These are phyloP conservation scores for Ophiocordyceps polyrhachis-furcata DNA, from an alignment of 2,329 filamentous ascomycete species.

Conservation along the genomic window DNA sequence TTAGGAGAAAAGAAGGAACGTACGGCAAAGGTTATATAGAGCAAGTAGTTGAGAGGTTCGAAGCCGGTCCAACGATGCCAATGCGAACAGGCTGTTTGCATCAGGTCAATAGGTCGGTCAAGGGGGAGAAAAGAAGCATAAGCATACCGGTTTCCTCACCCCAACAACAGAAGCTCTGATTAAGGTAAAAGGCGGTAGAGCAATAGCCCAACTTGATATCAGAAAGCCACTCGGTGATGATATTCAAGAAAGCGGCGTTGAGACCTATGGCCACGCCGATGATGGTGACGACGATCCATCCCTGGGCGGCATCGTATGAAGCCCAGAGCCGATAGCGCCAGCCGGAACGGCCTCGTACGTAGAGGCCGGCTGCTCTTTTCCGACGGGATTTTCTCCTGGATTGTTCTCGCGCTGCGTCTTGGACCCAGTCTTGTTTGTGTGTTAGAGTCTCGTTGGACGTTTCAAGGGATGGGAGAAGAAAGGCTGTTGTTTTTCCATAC, in stretches of 20 bases:
- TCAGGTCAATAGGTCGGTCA: too few relatives aligned
- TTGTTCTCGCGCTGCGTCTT: conserved; percentile 86
- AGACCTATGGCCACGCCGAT: conserved; percentile 85
- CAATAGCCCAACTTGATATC: conserved; percentile 96
- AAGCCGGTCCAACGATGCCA: conserved; percentile 83
- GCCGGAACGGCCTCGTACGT: conserved; percentile 47
- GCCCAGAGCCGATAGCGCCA: conserved; percentile 72
- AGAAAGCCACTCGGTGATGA: conserved; percentile 89
- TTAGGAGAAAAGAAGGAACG: conserved; percentile 9
- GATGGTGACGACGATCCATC: conserved; percentile 92
- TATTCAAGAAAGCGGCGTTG: conserved; percentile 85
- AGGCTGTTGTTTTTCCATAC: conserved; percentile 19
- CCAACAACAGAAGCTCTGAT: conserved; percentile 97
- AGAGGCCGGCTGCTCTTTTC: conserved; percentile 52
- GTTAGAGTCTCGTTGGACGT: background rate
- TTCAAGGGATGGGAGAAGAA: background rate
- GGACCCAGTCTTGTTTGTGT: conserved; percentile 67
- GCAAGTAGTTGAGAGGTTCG: conserved; percentile 59
- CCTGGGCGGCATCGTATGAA: conserved; percentile 89
- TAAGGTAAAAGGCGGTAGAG: conserved; percentile 87
- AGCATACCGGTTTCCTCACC: conserved; percentile 68
- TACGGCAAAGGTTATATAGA: conserved; percentile 78
- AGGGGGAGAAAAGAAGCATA: too few relatives aligned
- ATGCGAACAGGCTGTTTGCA: conserved; percentile 64
- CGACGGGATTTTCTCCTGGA: conserved; percentile 59